Evolutionary conservation across 441 rosid genomes (phyloP).

Genomic region (Populus hybrid): DNA sequence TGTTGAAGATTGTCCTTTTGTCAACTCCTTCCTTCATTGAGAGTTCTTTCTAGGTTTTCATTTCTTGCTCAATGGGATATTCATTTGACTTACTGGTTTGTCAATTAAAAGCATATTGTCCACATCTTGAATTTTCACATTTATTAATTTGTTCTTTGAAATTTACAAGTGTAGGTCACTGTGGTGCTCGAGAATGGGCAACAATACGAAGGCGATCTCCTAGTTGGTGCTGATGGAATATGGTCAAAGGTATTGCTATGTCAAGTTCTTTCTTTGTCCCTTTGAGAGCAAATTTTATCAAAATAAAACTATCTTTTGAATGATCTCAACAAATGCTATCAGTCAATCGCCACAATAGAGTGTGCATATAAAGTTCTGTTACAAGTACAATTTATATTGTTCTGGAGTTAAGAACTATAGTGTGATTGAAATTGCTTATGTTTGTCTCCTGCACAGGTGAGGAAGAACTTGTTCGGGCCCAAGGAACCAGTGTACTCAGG

Average conservation of each 20-base stretch:
- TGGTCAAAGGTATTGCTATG: conserved; percentile 67
- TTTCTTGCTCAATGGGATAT: conserved; percentile 7
- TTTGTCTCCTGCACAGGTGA: conserved; percentile 48
- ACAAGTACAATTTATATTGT: not conserved
- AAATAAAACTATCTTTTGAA: not conserved
- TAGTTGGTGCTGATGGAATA: conserved; percentile 95
- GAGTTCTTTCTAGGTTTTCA: not conserved
- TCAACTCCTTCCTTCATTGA: not conserved
- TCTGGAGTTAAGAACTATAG: not conserved
- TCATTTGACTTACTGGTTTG: conserved; percentile 10
- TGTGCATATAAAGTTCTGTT: not conserved
- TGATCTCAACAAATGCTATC: conserved; percentile 3
- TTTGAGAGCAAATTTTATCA: not conserved
- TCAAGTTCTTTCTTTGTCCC: not conserved
- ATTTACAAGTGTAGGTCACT: conserved; percentile 50
- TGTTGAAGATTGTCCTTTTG: conserved; percentile 6
- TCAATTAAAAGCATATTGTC: not conserved
- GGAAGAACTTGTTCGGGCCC: conserved; percentile 71
- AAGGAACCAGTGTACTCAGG: conserved; percentile 74
- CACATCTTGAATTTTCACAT: conserved; percentile 15
- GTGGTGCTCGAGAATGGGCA: conserved; percentile 79
- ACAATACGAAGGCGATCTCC: conserved; percentile 72
- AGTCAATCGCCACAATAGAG: not conserved
- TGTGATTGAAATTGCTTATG: not conserved
- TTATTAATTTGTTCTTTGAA: conserved; percentile 13